phyloP scores from a whole-genome alignment of 352 stramenopile species.

The Phytophthora gonapodyides region DNA sequence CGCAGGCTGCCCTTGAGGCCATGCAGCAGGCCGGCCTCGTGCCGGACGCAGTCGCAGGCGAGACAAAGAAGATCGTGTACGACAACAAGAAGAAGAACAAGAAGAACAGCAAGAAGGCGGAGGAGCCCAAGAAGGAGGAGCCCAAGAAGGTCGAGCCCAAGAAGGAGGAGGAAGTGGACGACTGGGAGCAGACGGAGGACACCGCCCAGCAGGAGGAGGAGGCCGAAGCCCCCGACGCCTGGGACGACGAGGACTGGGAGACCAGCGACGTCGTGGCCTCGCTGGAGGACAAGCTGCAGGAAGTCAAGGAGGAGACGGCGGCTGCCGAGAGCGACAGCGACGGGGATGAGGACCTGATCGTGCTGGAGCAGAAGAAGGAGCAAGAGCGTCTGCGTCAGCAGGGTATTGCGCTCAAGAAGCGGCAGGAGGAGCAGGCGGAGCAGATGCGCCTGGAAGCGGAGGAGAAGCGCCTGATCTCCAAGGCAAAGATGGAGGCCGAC shows the following conservation, averaged over 20 bases:
- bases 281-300: constrained; percentile 80
- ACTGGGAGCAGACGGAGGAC: constrained; percentile 63
- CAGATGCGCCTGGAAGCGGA: constrained; percentile 66
- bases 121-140: constrained; percentile 38
- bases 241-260: constrained; percentile 88
- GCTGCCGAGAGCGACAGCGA: constrained; percentile 57
- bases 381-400: constrained; percentile 91
- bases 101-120: constrained; percentile 41
- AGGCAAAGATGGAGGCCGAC: constrained; percentile 85
- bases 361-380: constrained; percentile 95
- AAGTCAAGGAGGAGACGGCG: constrained; percentile 41
- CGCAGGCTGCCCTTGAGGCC: constrained; percentile 89
- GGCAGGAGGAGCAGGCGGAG: constrained; percentile 88
- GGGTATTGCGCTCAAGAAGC: constrained; percentile 95
- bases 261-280: constrained; percentile 75
- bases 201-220: constrained; percentile 51
- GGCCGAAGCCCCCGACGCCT: constrained; percentile 70
- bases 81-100: constrained; percentile 88
- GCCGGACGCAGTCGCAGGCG: constrained; percentile 48
- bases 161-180: constrained; percentile 64
- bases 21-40: constrained; percentile 94
- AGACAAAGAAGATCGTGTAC: constrained; percentile 93
- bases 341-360: constrained; percentile 94
- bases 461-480: constrained; percentile 74
- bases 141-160: constrained; percentile 43